Evolutionary conservation across 2,329 filamentous ascomycete genomes (phyloP).

Genomic region (Diaporthe humulicola): DNA sequence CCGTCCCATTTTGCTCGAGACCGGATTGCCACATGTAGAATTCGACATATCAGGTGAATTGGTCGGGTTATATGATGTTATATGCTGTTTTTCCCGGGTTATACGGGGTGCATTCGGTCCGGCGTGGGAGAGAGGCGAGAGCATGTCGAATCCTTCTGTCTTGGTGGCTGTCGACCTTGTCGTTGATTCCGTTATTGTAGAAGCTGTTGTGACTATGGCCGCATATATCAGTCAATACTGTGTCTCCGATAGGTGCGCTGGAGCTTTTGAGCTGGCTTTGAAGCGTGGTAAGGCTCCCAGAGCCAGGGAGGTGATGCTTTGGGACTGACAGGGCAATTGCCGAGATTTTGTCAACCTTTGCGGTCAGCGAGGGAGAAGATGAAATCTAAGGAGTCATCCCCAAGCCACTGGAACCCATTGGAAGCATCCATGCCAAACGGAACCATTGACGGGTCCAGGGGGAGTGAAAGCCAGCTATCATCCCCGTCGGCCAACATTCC

Average conservation of each 20-base stretch:
- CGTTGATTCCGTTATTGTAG: not conserved
- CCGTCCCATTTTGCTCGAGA: not conserved
- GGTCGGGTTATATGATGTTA: not conserved
- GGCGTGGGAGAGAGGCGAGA: not conserved
- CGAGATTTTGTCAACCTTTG: not conserved
- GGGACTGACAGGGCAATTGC: too few species aligned
- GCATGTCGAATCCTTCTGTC: not conserved
- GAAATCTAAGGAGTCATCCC: not conserved
- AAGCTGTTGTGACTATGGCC: not conserved
- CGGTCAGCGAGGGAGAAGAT: not conserved
- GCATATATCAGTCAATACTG: not conserved
- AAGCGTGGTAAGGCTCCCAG: not conserved
- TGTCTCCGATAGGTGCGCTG: not conserved
- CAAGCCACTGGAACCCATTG: slow-evolving; percentile 8
- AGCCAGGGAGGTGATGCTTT: too few species aligned
- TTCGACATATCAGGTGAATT: not conserved
- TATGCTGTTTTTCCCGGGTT: too few species aligned
- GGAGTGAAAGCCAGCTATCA: slow-evolving; percentile 2
- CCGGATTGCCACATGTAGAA: not conserved
- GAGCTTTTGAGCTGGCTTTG: not conserved
- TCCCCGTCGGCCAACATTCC: not conserved
- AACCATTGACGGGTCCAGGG: not conserved
- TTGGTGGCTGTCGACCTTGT: not conserved
- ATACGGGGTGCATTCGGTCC: not conserved
- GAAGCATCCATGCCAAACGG: not conserved